Base-by-base conservation (phyloP, 1,284 basidiomycete genomes). In the Cryptococcus sp. region DNA sequence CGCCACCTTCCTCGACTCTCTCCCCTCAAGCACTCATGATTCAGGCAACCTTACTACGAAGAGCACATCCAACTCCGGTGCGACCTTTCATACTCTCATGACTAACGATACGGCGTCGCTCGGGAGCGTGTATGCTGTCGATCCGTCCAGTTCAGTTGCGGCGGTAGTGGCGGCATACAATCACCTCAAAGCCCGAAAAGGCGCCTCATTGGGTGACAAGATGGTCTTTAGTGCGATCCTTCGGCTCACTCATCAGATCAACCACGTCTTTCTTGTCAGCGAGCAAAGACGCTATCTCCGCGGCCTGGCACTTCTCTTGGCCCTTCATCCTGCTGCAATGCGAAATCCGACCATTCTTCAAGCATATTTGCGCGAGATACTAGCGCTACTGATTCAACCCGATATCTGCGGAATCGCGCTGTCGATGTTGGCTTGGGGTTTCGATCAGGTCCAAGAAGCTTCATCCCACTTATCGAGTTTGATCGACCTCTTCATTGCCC, bases 261-360 rank as follows among this genome's bases (percentile, higher is more conserved):
- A 89, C 59, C 76, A 80, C 2, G 85, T 86, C 0, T 87, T 86
- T n/a, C 82, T 97, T 45, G 83, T 95, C 62, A 91, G 91, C 71
- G 91, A 96, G 70, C 91, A 96, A 74, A 77, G 87, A 47, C 86
- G 93, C 6, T 80, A 89, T 31, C 74, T 94, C 35, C 87, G 90
- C 56, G 84, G 86, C 0, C 79, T 96, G 23, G 86, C 85, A 20
- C 74, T 95, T 16, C 87, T 89, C 82, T 81, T 91, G 25, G 82
- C 91, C 2, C 80, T 83, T 23, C 83, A 85, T 56, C 70, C 80
- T 47, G 69, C 79, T 39, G 82, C 85, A 46, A 87, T 91, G 68
- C 72, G 79, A 19, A 82, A 88, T 61, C 72, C 80, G 2, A 83
- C 82, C 8, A 77, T 91, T 7, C 80, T 91, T 20, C 83, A 87